phyloP scores from a whole-genome alignment of 768 basidiomycete species.

The Mycena polygramma region DNA sequence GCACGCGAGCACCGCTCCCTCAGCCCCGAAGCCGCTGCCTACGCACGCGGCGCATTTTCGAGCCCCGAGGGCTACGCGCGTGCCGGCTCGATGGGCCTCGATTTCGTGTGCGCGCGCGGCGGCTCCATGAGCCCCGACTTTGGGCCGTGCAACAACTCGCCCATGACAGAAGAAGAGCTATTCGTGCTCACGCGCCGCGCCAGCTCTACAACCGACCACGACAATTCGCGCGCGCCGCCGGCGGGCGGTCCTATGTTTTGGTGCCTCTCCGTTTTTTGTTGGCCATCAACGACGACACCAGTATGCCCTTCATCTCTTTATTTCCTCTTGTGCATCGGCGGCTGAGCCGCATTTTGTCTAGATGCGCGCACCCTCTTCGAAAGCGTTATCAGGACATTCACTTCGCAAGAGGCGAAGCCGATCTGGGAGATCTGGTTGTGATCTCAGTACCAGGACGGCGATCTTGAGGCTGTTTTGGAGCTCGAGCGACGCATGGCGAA shows the following conservation, averaged over 20 bases:
- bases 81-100: background rate
- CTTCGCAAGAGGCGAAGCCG: conserved; percentile 82
- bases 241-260: conserved; percentile 74
- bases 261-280: conserved; percentile 94
- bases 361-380: conserved; percentile 98
- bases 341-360: too few relatives aligned
- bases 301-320: conserved; percentile 65
- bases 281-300: conserved; percentile 94
- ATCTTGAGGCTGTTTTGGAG: conserved; percentile 87
- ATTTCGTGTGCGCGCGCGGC: background rate
- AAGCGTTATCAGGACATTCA: conserved; percentile 82
- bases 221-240: too few relatives aligned
- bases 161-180: background rate
- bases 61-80: too few relatives aligned
- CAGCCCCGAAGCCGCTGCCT: too few relatives aligned
- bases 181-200: too few relatives aligned
- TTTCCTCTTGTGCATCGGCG: too few relatives aligned
- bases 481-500: conserved; percentile 83
- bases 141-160: background rate
- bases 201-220: too few relatives aligned
- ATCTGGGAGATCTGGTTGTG: conserved; percentile 98
- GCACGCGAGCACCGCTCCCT: too few relatives aligned
- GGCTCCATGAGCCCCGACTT: background rate
- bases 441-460: conserved; percentile 95
- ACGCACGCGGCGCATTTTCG: too few relatives aligned